Base-by-base conservation (phyloP, 1,139 yeast species). In the Trichomonascaceae sp. region DNA sequence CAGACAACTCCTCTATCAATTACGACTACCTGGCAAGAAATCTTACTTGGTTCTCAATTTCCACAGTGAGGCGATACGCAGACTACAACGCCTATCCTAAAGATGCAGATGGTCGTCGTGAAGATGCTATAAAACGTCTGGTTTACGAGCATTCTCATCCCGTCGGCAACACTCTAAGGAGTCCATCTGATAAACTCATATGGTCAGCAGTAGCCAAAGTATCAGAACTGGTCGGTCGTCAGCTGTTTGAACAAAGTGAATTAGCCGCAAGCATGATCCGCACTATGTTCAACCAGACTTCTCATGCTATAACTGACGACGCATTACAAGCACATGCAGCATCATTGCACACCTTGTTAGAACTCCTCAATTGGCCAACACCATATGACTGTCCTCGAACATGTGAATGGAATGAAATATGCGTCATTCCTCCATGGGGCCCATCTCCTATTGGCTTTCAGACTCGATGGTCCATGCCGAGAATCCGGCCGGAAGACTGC, bases 141-240 rank as follows among this genome's bases (percentile, higher is more conserved):
- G 65, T 76, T 8, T 68, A 69, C 57, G 80, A 80, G 53, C 79
- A 78, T 58, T 69, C 75, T 0, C 75, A 74, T 54, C 79, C 80
- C 15, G 43, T 44, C 6, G 60, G 71, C 2, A 66, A 67, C 39
- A 66, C 69, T 1, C 54, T 80, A 5, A 61, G 57, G 12, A 66
- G 54, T 20, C 51, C 66, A 0, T 58, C 76, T 1, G 84, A 80
- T 53, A 63, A 64, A 2, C 60, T 80, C 49, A 77, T 81, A 13
- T 77, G 77, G 72, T 73, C 80, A 1, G 73, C 84, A 0, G 55
- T 78, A 0, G 67, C 70, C 15, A 62, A 64, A 19, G 77, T 80
- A 1, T 73, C 73, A 5, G 51, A 58, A 0, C 64, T 66, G 17
- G 62, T 80, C 3, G 66, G 74, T 0, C 66, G 67, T 2, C 52